Evolutionary conservation across 2,329 filamentous ascomycete species (phyloP), one percentile per base, ranked within the genome.

Genomic region (Ophiostoma himal-ulmi): DNA sequence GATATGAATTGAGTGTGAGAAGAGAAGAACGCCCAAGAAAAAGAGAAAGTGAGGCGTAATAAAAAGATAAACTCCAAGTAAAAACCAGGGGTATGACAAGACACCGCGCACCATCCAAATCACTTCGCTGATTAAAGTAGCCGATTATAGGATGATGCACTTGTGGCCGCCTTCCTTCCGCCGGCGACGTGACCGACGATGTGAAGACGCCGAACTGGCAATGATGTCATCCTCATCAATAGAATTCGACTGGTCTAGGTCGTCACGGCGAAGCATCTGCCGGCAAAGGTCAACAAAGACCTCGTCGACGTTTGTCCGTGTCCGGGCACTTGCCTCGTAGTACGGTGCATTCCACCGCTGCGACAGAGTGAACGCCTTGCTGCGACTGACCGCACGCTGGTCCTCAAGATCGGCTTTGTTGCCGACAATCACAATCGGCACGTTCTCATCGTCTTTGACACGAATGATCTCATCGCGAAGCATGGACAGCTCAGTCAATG

Each of bases 341-440:
- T 96, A 97, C 0, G 93, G 93, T 48, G 91, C 91, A 26, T 90
- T 90, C 93, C 93, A 97, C 76, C 86, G 86, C 77, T 95, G 92
- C n/a, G 91, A 93, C 73, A 96, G 86, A 41, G 90, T 86, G 77
- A 96, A 96, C 5, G 92, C 93, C 75, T 89, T 89, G 73, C 91
- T 89, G 68, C 92, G 87, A 14, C 90, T 88, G 10, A 97, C 91
- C 26, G 86, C 87, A 39, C 93, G 88, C 78, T 94, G 91, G 77
- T 96, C 93, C 80, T 95, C 92, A 62, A 97, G 84, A 77, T 97
- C 93, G 72, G 90, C 91, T 80, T 96, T 96, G 83, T 96, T 97
- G 73, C 93, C 93, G 66, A 96, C 93, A 73, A 97, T 92, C 68
- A 97, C 93, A 77, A 97, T 91, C 30, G 92, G 92, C 4, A 94